Base-by-base conservation (phyloP, 1,284 basidiomycete genomes). In the Sanghuangporus weigelae region DNA sequence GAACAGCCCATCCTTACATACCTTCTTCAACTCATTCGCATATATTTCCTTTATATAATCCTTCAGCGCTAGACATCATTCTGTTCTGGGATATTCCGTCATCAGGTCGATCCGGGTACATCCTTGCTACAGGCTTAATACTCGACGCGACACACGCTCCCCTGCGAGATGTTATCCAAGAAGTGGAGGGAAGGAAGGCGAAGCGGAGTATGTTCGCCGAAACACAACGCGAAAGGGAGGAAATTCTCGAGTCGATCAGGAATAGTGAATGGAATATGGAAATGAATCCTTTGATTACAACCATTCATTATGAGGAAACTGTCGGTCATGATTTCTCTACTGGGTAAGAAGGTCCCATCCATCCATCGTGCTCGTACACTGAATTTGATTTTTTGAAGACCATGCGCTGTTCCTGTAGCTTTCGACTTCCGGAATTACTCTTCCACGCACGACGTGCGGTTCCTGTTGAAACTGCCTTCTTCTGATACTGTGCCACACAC, bases 171-270 rank as follows among this genome's bases (percentile, higher is more conserved):
- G 77, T 85, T 48, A 78, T 90, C 8, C 79, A 84, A 46, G 78
- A 80, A 14, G 81, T 83, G 4, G 82, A 86, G 69, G 79, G 74
- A 50, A 80, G 80, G n/a, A 91, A 91, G 71, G 79, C 80, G 21
- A 89, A 84, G 70, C 83, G 88, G 65, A 93, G 86, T 65, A 92
- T 96, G 84, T 97, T 94, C 72, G 92, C 92, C 19, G 93, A 96
- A 77, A 95, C 93, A 4, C 84, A 84, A 63, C 79, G 88, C 57
- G 85, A 94, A 73, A 85, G 86, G 69, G 74, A 75, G 66, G 83
- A 85, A 53, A 76, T 96, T 36, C 72, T 94, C 54, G 78, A 84
- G 38, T 83, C 85, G 4, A 82, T 96, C 35, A 77, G 83, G 54
- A 75, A 78, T 3, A 89, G 88, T 66, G 86, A 89, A 70, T 91